A percentile compares a stretch with the other conserved stretches of the same genome.
phyloP scores from a whole-genome alignment of 2,329 filamentous ascomycete species.

The Curvularia sp. region DNA sequence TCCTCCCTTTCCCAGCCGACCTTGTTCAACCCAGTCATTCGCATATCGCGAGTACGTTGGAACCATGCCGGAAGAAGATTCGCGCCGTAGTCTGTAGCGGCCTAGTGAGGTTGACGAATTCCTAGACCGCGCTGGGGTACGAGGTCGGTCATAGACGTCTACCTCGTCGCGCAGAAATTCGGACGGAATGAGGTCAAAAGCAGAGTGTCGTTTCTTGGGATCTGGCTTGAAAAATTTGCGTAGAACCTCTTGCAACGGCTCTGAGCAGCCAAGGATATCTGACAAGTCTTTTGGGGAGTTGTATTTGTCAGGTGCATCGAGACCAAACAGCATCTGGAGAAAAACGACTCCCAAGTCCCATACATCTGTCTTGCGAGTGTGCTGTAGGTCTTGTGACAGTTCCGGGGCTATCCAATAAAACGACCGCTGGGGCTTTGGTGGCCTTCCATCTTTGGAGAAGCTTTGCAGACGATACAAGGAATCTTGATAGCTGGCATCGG shows the following conservation, averaged over 20 bases:
- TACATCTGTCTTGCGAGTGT: slow-evolving; percentile 81
- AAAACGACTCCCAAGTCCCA: slow-evolving; percentile 95
- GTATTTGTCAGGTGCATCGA: slow-evolving; percentile 77
- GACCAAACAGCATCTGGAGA: slow-evolving; percentile 91
- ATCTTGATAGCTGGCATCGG: slow-evolving; percentile 75
- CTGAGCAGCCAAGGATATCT: slow-evolving; percentile 74
- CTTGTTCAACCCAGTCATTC: slow-evolving; percentile 90
- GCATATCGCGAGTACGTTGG: slow-evolving; percentile 74
- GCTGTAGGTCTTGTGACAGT: slow-evolving; percentile 64
- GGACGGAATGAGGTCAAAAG: slow-evolving; percentile 73
- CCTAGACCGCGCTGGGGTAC: slow-evolving; percentile 46
- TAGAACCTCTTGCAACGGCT: slow-evolving; percentile 79
- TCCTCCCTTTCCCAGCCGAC: slow-evolving; percentile 86
- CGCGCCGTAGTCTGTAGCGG: slow-evolving; percentile 44
- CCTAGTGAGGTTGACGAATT: slow-evolving; percentile 48
- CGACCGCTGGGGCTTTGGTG: slow-evolving; percentile 70
- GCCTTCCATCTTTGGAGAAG: slow-evolving; percentile 59
- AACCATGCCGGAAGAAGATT: slow-evolving; percentile 45
- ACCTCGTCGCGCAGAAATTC: slow-evolving; percentile 62
- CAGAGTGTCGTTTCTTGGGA: slow-evolving; percentile 81
- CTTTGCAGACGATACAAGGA: slow-evolving; percentile 69
- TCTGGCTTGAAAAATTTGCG: slow-evolving; percentile 85
- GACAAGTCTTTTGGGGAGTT: slow-evolving; percentile 79
- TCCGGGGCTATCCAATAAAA: slow-evolving; percentile 87
- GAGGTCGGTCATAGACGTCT: slow-evolving; percentile 50